Percentiles rank a stretch among this genome's conserved stretches.
These are phyloP conservation scores for Wallacemonas sp. DNA, from an alignment of 208 protist genomes.

Conservation along the genomic window DNA sequence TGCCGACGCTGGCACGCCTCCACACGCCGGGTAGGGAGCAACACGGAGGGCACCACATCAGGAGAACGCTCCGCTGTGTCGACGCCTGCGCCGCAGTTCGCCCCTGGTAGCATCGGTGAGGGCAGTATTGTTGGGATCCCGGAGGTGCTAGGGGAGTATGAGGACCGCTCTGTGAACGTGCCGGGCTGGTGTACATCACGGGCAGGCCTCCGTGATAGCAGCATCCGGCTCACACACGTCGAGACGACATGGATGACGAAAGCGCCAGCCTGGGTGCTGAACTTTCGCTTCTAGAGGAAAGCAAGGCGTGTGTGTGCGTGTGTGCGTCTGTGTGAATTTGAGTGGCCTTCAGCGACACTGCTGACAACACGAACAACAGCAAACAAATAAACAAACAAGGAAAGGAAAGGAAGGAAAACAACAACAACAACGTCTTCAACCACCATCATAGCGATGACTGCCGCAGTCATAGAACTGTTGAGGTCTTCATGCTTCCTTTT, in stretches of 20 bases:
- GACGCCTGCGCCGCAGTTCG: conserved; percentile 4
- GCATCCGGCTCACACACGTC: conserved; percentile 27
- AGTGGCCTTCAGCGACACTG: not conserved
- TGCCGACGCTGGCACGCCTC: conserved; percentile 25
- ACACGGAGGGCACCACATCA: conserved; percentile 5
- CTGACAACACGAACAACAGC: not conserved
- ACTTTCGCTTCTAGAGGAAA: conserved; percentile 38
- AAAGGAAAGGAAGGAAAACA: no score
- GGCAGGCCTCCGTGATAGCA: conserved; percentile 19
- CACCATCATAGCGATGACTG: no score
- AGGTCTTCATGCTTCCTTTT: no score
- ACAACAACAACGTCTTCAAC: no score
- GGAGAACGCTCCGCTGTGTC: conserved; percentile 7
- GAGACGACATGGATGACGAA: conserved; percentile 74
- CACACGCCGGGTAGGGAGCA: not conserved
- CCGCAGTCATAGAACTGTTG: no score
- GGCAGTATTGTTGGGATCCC: not conserved
- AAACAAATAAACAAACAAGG: not conserved
- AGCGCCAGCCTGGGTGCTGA: conserved; percentile 62
- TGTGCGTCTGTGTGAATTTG: no score
- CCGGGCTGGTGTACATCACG: conserved; percentile 13
- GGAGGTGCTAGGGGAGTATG: conserved; percentile 5
- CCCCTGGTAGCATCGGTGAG: not conserved
- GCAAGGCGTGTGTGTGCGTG: no score
- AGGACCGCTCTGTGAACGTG: conserved; percentile 7